These are phyloP conservation scores for Ottelia alismoides DNA, from an alignment of 106 monocot species.

Conservation along the genomic window DNA sequence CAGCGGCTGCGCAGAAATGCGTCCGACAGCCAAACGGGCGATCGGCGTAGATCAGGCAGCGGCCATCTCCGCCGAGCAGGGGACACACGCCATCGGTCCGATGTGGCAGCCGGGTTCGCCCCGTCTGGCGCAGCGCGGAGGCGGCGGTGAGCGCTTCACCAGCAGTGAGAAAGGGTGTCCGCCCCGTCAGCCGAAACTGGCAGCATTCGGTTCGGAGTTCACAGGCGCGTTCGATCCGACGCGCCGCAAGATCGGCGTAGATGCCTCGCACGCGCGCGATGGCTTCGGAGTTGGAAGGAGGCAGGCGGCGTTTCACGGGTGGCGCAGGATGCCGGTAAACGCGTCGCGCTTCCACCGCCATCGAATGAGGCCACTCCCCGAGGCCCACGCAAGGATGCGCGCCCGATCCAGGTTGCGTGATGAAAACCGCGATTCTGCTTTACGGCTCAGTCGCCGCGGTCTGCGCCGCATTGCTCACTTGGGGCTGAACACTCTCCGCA, in stretches of 20 bases:
- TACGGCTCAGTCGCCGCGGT: no score
- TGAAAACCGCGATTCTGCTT: no score
- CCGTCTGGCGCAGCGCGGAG: neutral
- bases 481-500: no score
- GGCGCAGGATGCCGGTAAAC: no score
- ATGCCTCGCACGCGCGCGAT: neutral
- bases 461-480: no score
- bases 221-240: neutral
- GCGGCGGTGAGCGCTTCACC: neutral
- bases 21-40: neutral
- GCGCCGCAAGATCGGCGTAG: neutral
- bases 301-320: no score
- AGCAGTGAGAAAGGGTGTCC: neutral
- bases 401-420: no score
- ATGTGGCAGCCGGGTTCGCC: neutral
- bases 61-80: neutral
- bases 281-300: no score
- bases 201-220: neutral
- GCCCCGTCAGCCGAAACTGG: neutral
- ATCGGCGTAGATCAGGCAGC: neutral
- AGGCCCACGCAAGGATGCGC: no score
- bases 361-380: no score
- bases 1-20: neutral
- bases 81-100: neutral
- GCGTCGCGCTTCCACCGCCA: no score